Conservation (phyloP, 1,284 basidiomycete genomes). For the Pterulicium gracile region DNA sequence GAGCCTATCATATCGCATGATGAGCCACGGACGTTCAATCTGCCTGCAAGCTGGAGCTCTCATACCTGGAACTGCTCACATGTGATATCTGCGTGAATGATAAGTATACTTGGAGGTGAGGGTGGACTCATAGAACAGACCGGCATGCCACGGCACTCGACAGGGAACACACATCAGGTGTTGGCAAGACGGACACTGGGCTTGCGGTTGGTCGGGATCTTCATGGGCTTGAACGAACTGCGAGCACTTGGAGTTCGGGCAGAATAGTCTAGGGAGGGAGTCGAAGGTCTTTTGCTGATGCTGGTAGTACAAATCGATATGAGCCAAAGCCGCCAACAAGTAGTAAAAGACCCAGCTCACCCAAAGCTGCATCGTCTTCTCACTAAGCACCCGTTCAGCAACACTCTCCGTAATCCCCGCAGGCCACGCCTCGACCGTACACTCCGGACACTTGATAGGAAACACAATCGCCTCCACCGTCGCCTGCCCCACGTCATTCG, state of each 20-base stretch:
- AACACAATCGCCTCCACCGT: constrained; percentile 22
- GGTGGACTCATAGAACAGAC: constrained; percentile 13
- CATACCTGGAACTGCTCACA: constrained; percentile 27
- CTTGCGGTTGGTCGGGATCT: constrained; percentile 22
- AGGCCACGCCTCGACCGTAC: constrained; percentile 19
- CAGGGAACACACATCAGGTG: constrained; percentile 25
- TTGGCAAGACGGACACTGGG: constrained; percentile 24
- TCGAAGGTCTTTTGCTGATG: constrained; percentile 27
- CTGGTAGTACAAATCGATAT: constrained; percentile 12
- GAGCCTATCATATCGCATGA: constrained; percentile 22
- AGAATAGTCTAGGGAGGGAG: constrained; percentile 25
- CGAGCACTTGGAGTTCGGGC: constrained; percentile 29
- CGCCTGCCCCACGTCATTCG: constrained; percentile 20
- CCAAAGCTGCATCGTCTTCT: constrained; percentile 25
- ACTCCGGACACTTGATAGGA: constrained; percentile 30
- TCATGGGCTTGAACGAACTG: constrained; percentile 25
- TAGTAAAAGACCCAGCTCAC: constrained; percentile 13
- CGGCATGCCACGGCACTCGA: constrained; percentile 24
- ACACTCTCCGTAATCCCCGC: constrained; percentile 25
- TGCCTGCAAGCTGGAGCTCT: too few relatives aligned
- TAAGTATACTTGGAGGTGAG: neutral
- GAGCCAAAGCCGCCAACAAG: neutral
- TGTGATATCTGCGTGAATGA: constrained; percentile 22
- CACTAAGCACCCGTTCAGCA: constrained; percentile 21
- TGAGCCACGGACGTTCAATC: too few relatives aligned